Evolutionary conservation across 2,329 filamentous ascomycete species (phyloP), one percentile per base, ranked within the genome.

Genomic region (Aspergillus neotritici): DNA sequence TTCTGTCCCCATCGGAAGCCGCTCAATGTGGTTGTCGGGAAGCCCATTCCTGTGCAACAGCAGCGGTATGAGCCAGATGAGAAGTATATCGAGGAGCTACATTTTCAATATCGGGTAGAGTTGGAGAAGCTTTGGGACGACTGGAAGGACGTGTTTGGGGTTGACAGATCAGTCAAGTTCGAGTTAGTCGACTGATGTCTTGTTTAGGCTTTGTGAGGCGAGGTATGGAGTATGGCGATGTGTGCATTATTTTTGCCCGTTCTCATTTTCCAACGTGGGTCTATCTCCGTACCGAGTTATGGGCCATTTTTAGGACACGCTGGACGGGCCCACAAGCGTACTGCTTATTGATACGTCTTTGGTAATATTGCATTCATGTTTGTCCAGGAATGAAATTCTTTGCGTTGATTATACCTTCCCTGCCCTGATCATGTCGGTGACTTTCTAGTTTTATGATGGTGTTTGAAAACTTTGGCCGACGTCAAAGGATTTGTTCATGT

Each of bases 1-100:
- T 72, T 87, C 33, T 87, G 87, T 21, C 88, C 88, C 1, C 93
- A 93, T 61, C 79, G 87, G 5, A 73, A 80, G 39, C 83, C 86
- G n/a, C 71, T 94, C 46, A 88, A 94, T 61, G 78, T 93, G 17
- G 87, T 94, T 7, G 84, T 93, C 5, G 88, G 87, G 2, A 74
- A 76, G 39, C 86, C 87, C 0, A 84, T 94, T 47, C 70, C 71
- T 49, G 80, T 91, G 2, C 67, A 72, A 34, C 73, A 75, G 56
- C 58, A 70, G 34, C 69, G 51, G 29, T 68, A 74, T 29, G 76
- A 79, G 41, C 83, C 86, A 0, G 75, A 80, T 11, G 75, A 81
- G 47, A 75, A 74, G 13, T 85, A 90, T 53, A 79, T 94, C 44
- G 82, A 93, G 54, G 68, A 81, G 51, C 69, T 94, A 44, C 88